These are phyloP conservation scores for Cardiospermum halicacabum DNA, from an alignment of 345 rosid species.

Conservation along the genomic window DNA sequence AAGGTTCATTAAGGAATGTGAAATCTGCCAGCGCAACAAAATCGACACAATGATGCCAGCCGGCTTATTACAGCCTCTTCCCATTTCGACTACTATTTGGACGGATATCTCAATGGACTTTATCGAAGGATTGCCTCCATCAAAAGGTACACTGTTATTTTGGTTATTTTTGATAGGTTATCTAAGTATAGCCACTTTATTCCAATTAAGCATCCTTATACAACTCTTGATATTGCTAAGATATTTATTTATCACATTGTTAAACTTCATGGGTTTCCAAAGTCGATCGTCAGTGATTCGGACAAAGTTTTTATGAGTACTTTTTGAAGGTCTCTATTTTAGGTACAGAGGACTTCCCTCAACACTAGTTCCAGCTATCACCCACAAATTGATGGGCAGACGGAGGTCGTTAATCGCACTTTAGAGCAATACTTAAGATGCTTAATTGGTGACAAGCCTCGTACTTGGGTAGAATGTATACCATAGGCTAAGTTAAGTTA, in stretches of 20 bases:
- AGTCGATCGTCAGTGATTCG: too few species aligned
- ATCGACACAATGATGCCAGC: neutral
- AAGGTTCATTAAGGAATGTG: neutral
- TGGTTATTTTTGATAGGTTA: too few species aligned
- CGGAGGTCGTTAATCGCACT: neutral
- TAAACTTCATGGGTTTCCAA: too few species aligned
- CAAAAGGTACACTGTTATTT: neutral
- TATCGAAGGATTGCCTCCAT: neutral
- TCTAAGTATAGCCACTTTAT: too few species aligned
- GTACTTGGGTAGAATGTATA: neutral
- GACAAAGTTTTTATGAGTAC: neutral
- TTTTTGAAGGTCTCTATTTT: neutral
- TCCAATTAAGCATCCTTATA: too few species aligned
- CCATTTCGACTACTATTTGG: neutral
- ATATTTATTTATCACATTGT: too few species aligned
- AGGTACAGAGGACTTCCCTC: neutral
- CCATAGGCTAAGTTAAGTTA: neutral
- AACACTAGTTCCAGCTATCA: neutral
- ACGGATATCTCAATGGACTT: neutral
- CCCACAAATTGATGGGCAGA: conserved; percentile 2
- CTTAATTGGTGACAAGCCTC: neutral
- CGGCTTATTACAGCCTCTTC: neutral
- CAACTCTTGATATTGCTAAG: too few species aligned
- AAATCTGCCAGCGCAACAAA: too few species aligned
- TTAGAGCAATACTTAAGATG: neutral